Base-by-base conservation (phyloP, 2,329 filamentous ascomycete genomes). In the Microcera coccophila region DNA sequence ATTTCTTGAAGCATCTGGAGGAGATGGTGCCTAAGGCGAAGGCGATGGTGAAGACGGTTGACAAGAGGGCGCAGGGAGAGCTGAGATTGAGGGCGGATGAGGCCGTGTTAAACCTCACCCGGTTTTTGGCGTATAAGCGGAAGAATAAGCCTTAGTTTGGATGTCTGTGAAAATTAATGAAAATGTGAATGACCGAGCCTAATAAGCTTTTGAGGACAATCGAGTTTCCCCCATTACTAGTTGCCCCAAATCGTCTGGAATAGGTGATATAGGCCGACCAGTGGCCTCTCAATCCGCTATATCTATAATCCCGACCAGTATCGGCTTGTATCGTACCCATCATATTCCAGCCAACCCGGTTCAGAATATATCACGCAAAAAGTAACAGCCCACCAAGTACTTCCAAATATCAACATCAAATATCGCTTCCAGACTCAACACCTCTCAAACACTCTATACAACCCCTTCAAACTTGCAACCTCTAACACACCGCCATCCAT, bases 401-500 rank as follows among this genome's bases (percentile, higher is more conserved):
- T 12, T 12, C 22, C 22, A 26, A 12, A 26, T 26, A 7, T 12
- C 22, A 12, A 12, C 22, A 26, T 12, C 22, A 26, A 26, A 15
- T 9, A 32, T n/a, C 9, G 9, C 24, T 28, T 14, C 14, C 5
- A 10, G 29, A 10, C 39, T 78, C 65, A 97, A 64, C 93, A 97
- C 41, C 93, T 74, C 68, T 98, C 93, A 73, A 98, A 98, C 3
- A 97, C 90, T 35, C 87, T 75, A 65, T 98, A 98, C 44, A 98
- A 62, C 0, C 90, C 90, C 65, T 95, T 97, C 45, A 97, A 66
- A 68, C 94, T 89, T 2, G 93, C 91, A 37, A 95, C 81, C 66
- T 98, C 91, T 36, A 95, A 70, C 10, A 95, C 81, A 8, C 73
- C 78, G 1, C 82, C 85, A 38, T 82, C 80, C 67, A 94, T 79